Evolutionary conservation across 2,329 filamentous ascomycete genomes (phyloP).

Genomic region (Colletotrichum lentis): DNA sequence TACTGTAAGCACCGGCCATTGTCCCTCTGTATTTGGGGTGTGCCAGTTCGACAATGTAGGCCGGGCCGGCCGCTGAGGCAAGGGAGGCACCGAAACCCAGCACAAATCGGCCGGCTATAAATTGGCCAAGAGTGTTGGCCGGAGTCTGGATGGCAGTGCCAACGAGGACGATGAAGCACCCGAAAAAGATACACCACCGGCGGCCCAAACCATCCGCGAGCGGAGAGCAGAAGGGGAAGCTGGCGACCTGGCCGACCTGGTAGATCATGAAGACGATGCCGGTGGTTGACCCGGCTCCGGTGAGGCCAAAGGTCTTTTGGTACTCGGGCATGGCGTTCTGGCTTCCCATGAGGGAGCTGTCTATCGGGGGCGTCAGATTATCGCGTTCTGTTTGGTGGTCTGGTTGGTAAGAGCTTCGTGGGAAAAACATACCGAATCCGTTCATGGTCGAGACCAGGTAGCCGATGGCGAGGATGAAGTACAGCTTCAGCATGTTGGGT

Average conservation of each 20-base stretch:
- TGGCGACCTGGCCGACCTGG: constrained; percentile 57
- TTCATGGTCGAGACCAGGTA: constrained; percentile 46
- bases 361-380: constrained; percentile 40
- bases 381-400: fast-evolving
- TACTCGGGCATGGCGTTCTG: constrained; percentile 59
- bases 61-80: constrained; percentile 65
- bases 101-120: constrained; percentile 47
- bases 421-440: constrained; percentile 42
- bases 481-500: constrained; percentile 47
- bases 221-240: constrained; percentile 58
- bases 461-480: constrained; percentile 42
- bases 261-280: constrained; percentile 57
- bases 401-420: background rate
- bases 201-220: constrained; percentile 60
- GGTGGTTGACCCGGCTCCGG: constrained; percentile 54
- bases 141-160: constrained; percentile 56
- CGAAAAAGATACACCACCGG: constrained; percentile 60
- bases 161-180: constrained; percentile 56
- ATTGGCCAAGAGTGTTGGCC: constrained; percentile 56
- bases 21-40: constrained; percentile 68
- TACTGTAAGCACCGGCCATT: constrained; percentile 60
- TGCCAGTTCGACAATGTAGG: constrained; percentile 69
- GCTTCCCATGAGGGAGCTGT: constrained; percentile 51
- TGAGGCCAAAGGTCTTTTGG: constrained; percentile 54
- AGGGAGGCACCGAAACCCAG: constrained; percentile 66